Evolutionary conservation across 345 rosid species (phyloP), one percentile per base, ranked within the genome.

Genomic region (Clarkia xantiana): DNA sequence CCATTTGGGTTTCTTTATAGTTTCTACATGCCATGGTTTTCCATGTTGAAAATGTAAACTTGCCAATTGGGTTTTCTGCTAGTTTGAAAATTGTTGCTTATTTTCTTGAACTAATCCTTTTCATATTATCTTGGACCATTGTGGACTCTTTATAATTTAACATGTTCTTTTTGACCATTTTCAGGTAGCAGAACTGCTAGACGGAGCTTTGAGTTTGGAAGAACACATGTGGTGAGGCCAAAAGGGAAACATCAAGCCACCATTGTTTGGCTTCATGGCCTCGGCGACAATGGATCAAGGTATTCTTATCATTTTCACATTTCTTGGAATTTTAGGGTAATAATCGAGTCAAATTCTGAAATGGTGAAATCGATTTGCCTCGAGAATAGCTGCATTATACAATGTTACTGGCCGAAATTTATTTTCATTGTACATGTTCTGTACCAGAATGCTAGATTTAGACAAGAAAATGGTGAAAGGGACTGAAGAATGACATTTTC

Each of bases 211-310:
- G 78, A 68, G 61, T 73, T 62, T 14, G 78, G 78, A 45, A 69
- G 74, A 59, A 73, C 78, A 14, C 61, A 69, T 42, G 78, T 73
- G 62, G 78, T 73, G 53, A 63, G 74, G 67, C 78, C 78, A 2
- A 66, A 48, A 48, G 78, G 58, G 47, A 62, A 62, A 39, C 78
- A 73, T 57, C 74, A 68, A 57, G 74, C 74, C 45, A 73, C 78
- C 12, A 69, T 73, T 3, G 78, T 73, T 50, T 69, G 78, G 78
- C 49, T 73, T 43, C 78, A 73, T 14, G 78, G 74, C 34, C 74
- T 73, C 14, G 74, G 78, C 16, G 78, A 73, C 29, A 69, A 73
- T 60, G 78, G 78, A 48, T 62, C 74, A 4, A 73, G 74, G 78
- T 53, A 46, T 17, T 44, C 22, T 38, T 29, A 25, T 49, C 53